These are phyloP conservation scores for Balamuthia mandrillaris DNA, from an alignment of 208 protist genomes.

Conservation along the genomic window DNA sequence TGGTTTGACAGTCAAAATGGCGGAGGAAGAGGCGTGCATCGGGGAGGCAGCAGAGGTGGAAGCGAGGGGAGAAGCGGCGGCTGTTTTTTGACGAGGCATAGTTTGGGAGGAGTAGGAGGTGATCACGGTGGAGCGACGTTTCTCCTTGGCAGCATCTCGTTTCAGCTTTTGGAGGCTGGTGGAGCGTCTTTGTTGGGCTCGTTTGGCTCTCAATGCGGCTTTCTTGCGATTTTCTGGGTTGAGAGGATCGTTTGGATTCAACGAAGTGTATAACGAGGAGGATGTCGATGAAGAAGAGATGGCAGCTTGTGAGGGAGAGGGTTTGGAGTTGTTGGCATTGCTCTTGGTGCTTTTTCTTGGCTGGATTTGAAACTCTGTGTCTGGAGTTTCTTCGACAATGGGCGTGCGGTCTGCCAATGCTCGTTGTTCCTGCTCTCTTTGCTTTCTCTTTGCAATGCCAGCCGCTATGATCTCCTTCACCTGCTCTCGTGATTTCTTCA, in stretches of 20 bases:
- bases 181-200: not conserved
- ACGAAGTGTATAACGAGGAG: too few species aligned
- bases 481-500: too few species aligned
- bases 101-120: not conserved
- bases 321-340: too few species aligned
- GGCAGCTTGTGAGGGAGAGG: too few species aligned
- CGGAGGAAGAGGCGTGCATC: not conserved
- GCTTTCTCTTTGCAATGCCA: too few species aligned
- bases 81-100: not conserved
- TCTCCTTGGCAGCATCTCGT: not conserved
- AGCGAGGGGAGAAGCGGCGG: not conserved
- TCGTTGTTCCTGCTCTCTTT: too few species aligned
- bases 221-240: conserved; percentile 4
- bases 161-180: not conserved
- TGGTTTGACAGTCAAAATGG: not conserved
- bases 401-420: too few species aligned
- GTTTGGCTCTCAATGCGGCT: conserved; percentile 1
- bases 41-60: not conserved
- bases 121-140: not conserved
- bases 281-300: too few species aligned
- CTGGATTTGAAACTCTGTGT: too few species aligned
- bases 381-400: too few species aligned
- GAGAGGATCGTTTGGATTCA: conserved; percentile 22
- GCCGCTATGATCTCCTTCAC: too few species aligned
- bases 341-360: too few species aligned